Conservation (phyloP, 768 basidiomycete genomes). For the Auricularia heimuer region DNA sequence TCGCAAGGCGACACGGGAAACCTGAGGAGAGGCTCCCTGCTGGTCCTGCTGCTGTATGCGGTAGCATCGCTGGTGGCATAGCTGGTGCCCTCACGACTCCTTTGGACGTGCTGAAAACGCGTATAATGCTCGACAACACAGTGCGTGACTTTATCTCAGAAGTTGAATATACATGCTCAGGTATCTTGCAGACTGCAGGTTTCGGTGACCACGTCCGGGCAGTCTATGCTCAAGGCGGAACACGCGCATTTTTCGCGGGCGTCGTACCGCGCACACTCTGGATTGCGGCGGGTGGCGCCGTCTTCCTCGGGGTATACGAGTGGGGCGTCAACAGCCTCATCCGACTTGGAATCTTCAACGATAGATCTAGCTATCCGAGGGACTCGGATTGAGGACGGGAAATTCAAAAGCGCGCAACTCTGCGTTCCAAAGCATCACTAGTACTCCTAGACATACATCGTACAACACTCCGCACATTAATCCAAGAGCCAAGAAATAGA, state of each 20-base stretch:
- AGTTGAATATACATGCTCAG: too few species aligned
- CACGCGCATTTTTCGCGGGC: conserved; percentile 71
- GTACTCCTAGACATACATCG: too few species aligned
- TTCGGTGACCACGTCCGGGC: not conserved
- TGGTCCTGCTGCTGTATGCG: conserved; percentile 29
- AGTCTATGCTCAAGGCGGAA: conserved; percentile 61
- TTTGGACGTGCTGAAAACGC: conserved; percentile 28
- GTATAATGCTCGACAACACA: conserved; percentile 34
- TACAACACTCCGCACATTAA: too few species aligned
- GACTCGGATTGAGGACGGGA: too few species aligned
- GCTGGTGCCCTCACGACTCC: conserved; percentile 29
- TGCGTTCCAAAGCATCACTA: too few species aligned
- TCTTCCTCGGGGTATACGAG: conserved; percentile 97
- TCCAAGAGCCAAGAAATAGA: too few species aligned
- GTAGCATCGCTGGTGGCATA: conserved; percentile 30
- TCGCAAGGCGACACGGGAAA: conserved; percentile 13
- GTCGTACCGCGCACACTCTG: conserved; percentile 87
- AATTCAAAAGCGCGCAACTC: too few species aligned
- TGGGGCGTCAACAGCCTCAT: conserved; percentile 36
- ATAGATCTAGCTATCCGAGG: not conserved
- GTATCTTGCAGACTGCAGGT: not conserved
- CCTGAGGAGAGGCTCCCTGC: conserved; percentile 12
- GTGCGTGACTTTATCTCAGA: conserved; percentile 9
- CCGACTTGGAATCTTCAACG: not conserved
- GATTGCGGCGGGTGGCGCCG: conserved; percentile 94